Evolutionary conservation across 495 filamentous ascomycete genomes (phyloP), one percentile per base, ranked within the genome.

Genomic region (Neurospora tetraspora): DNA sequence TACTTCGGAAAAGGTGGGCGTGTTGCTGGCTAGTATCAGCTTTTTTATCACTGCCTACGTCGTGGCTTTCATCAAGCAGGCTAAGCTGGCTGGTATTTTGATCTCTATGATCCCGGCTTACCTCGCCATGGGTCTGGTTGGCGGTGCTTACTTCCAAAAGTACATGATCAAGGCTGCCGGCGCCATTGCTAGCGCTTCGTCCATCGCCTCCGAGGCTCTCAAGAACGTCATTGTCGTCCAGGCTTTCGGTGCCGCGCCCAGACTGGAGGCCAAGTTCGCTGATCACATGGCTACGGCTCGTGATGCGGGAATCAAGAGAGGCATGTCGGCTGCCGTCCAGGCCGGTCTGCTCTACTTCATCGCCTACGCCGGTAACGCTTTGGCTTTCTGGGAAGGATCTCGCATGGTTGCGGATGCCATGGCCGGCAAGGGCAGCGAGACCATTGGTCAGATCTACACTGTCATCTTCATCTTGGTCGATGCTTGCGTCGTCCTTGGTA

Each of bases 381-480:
- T 98, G 34, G 91, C 94, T 36, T 98, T 97, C 82, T 98, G 95
- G 95, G 91, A 94, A 83, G 95, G 95, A 16, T 94, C 91, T 71
- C 84, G 88, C 70, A 96, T 89, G 79, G 77, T 97, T 18, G 91
- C 93, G 1, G 78, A 86, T 8, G 88, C 88, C 5, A 86, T 90
- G 69, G 83, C 89, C 31, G 76, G 77, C 5, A 76, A 84, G 23
- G 71, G 72, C 1, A 59, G 31, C 20, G 75, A 43, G 2, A 77
- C 73, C 0, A 73, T 80, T 5, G 78, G 78, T n/a, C 68, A 71
- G 53, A 78, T 77, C 38, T 80, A 77, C 43, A 80, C 78, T 0
- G 78, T 80, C 20, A 72, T 80, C 18, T 80, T 78, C 38, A 76
- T 80, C 27, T 68, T 80, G 20, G 76, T 80, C 9, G 78, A 80